Conservation (phyloP, 176 grass and related monocot species). For the Oryza longistaminata region DNA sequence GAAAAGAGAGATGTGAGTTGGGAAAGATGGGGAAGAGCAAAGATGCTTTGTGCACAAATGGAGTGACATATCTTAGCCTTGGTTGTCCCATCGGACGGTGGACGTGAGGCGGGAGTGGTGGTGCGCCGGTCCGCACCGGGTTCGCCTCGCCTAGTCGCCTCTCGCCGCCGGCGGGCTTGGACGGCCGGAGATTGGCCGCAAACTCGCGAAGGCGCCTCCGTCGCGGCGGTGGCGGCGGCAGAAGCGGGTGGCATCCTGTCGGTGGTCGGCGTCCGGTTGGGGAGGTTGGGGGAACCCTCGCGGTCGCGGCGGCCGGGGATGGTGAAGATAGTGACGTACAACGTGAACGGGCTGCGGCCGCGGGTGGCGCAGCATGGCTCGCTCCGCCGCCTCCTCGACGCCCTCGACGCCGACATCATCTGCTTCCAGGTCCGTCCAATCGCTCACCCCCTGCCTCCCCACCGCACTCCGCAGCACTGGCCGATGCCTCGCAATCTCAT, state of each 20-base stretch:
- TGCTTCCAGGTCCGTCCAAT: slow-evolving; percentile 72
- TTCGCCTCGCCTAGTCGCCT: too few species aligned
- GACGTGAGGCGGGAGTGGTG: neutral
- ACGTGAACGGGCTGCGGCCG: slow-evolving; percentile 92
- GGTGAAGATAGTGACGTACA: slow-evolving; percentile 95
- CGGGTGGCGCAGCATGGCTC: slow-evolving; percentile 89
- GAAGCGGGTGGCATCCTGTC: slow-evolving; percentile 14
- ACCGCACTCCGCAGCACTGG: neutral
- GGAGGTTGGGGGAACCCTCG: neutral
- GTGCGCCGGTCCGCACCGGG: neutral
- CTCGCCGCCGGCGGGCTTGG: neutral
- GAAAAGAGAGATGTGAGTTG: too few species aligned
- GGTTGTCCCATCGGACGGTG: slow-evolving; percentile 15
- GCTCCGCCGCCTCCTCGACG: slow-evolving; percentile 82
- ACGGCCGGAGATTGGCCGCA: slow-evolving; percentile 29
- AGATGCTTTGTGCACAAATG: neutral
- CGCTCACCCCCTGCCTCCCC: neutral
- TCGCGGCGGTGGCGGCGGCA: neutral
- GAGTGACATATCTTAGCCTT: neutral
- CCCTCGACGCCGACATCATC: slow-evolving; percentile 92
- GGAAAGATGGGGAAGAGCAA: too few species aligned
- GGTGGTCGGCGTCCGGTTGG: neutral
- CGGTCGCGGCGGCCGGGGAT: slow-evolving; percentile 13
- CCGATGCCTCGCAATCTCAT: neutral
- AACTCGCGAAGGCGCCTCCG: neutral